These are phyloP conservation scores for Talaromyces sp. DNA, from an alignment of 2,329 filamentous ascomycete species.

Conservation along the genomic window DNA sequence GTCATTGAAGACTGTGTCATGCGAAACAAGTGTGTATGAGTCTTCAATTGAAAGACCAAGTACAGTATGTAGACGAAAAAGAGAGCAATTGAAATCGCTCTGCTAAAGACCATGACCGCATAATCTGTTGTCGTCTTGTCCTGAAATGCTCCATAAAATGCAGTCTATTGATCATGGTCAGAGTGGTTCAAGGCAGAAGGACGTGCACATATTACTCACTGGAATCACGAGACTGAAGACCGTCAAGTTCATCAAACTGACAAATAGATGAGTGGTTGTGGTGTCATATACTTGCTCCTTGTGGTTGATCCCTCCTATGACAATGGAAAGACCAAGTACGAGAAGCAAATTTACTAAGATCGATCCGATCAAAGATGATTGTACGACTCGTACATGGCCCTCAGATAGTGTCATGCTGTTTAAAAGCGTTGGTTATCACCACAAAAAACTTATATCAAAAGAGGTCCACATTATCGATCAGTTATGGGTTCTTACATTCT, in stretches of 20 bases:
- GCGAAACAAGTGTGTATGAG: slow-evolving; percentile 57
- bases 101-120: neutral
- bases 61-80: neutral
- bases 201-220: neutral
- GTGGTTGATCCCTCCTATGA: neutral
- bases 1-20: slow-evolving; percentile 63
- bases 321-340: slow-evolving; percentile 53
- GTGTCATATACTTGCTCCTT: neutral
- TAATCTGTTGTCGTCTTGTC: neutral
- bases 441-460: neutral
- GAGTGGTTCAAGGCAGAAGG: neutral
- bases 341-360: slow-evolving; percentile 81
- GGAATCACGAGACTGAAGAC: neutral
- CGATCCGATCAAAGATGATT: slow-evolving; percentile 79
- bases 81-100: neutral
- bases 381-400: slow-evolving; percentile 80
- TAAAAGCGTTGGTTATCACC: neutral
- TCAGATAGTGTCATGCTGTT: slow-evolving; percentile 25
- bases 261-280: neutral
- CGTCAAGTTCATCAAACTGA: neutral
- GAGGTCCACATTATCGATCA: neutral
- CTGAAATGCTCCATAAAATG: neutral
- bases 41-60: slow-evolving; percentile 30
- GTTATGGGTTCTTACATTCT: neutral
- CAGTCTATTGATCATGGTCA: neutral